phyloP scores from a whole-genome alignment of 2,329 filamentous ascomycete genomes.

The Penicillium hordei region DNA sequence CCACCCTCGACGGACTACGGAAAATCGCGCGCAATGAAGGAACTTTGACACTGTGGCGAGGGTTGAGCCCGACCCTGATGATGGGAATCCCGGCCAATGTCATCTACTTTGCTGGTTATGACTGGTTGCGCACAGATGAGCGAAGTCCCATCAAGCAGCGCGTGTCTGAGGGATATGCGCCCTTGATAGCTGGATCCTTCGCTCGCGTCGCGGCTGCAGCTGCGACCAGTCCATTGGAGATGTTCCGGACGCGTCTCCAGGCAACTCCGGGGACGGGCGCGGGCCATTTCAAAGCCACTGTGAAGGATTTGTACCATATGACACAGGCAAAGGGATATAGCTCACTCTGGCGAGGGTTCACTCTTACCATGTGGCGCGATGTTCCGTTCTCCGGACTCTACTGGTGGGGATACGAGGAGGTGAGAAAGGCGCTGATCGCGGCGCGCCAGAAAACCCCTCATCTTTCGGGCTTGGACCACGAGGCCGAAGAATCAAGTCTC shows the following conservation, averaged over 20 bases:
- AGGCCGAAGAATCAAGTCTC: constrained; percentile 50
- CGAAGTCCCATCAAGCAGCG: constrained; percentile 68
- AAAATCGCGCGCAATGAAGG: constrained; percentile 97
- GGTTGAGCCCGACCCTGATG: constrained; percentile 85
- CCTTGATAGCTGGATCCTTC: constrained; percentile 73
- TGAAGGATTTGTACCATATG: constrained; percentile 75
- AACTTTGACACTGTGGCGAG: constrained; percentile 81
- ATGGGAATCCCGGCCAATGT: constrained; percentile 97
- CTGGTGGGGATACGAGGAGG: constrained; percentile 95
- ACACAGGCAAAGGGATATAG: constrained; percentile 72
- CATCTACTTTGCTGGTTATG: constrained; percentile 98
- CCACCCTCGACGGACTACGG: constrained; percentile 84
- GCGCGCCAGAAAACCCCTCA: constrained; percentile 54
- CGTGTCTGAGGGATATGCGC: constrained; percentile 69
- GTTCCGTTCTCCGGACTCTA: constrained; percentile 97
- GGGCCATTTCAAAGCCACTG: constrained; percentile 74
- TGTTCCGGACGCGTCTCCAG: constrained; percentile 90
- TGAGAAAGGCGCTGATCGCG: constrained; percentile 70
- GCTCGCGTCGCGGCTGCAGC: constrained; percentile 80
- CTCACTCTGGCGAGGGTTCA: constrained; percentile 86
- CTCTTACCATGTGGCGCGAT: constrained; percentile 90
- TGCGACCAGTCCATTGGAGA: constrained; percentile 85
- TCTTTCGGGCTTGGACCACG: constrained; percentile 55
- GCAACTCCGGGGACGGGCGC: constrained; percentile 61
- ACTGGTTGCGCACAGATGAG: constrained; percentile 78